phyloP scores from a whole-genome alignment of 1,284 basidiomycete species.

The Sparassis latifolia region DNA sequence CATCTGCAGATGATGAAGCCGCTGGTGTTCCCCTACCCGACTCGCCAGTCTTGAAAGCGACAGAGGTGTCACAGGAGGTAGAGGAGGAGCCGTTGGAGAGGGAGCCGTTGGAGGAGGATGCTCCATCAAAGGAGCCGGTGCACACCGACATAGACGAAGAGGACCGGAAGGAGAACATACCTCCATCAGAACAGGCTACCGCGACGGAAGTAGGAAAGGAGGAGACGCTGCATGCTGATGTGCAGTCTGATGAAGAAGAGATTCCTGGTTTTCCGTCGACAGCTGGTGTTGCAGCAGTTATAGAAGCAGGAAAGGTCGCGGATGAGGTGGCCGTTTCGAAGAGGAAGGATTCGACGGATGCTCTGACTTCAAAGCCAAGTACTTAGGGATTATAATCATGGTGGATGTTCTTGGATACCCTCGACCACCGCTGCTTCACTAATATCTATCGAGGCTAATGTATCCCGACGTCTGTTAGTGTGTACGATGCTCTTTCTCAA shows the following conservation, averaged over 20 bases:
- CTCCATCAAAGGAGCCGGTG: not conserved
- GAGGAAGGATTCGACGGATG: not conserved
- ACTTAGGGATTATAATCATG: not conserved
- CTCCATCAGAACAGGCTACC: not conserved
- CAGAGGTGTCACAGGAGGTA: constrained; percentile 10
- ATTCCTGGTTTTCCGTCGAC: constrained; percentile 13
- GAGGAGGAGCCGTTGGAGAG: not conserved
- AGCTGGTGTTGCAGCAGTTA: not conserved
- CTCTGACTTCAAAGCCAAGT: not conserved
- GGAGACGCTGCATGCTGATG: not conserved
- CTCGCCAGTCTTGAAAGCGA: constrained; percentile 23
- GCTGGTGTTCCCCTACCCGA: constrained; percentile 46
- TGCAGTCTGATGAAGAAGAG: constrained; percentile 10
- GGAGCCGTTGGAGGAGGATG: constrained; percentile 1
- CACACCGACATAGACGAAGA: not conserved
- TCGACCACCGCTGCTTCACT: not conserved
- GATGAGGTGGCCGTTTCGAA: not conserved
- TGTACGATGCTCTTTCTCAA: too few relatives aligned
- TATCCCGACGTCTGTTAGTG: constrained; percentile 5
- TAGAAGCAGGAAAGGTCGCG: not conserved
- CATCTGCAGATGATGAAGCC: constrained; percentile 33
- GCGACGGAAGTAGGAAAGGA: not conserved
- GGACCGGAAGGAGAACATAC: not conserved
- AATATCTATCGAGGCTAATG: constrained; percentile 7
- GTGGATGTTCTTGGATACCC: constrained; percentile 1